A percentile compares a stretch with the other conserved stretches of the same genome.
These are phyloP conservation scores for Ustilago lituana DNA, from an alignment of 1,284 basidiomycete genomes.

Conservation along the genomic window DNA sequence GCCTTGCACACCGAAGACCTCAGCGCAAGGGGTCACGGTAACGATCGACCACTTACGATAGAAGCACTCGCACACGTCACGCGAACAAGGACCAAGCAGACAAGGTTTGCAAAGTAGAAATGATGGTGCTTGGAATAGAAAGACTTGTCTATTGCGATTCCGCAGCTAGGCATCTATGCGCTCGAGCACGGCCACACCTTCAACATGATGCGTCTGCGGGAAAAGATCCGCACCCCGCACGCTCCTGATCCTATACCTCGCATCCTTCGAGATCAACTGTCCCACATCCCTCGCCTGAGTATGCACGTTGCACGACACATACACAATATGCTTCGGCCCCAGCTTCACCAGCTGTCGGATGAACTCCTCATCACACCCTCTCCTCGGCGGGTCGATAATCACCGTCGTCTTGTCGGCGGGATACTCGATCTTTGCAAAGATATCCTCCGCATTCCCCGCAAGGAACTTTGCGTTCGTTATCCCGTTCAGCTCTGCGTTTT, in stretches of 20 bases:
- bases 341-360: conserved; percentile 62
- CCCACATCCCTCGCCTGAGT: conserved; percentile 70
- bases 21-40: no score
- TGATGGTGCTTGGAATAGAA: no score
- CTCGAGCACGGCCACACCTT: conserved; percentile 62
- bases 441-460: conserved; percentile 72
- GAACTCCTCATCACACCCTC: conserved; percentile 61
- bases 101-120: no score
- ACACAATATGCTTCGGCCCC: conserved; percentile 60
- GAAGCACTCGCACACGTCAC: neutral
- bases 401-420: conserved; percentile 75
- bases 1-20: no score
- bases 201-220: conserved; percentile 66
- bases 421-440: conserved; percentile 73
- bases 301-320: conserved; percentile 78
- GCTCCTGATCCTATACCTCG: conserved; percentile 58
- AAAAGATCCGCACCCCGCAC: conserved; percentile 65
- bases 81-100: neutral
- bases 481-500: conserved; percentile 81
- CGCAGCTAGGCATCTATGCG: conserved; percentile 14
- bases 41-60: neutral
- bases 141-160: no score
- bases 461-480: conserved; percentile 70
- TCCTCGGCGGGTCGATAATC: conserved; percentile 61
- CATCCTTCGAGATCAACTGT: conserved; percentile 43